Evolutionary conservation across 805 yeast species (phyloP), one percentile per base, ranked within the genome.

Genomic region (Barnettozyma sp.): DNA sequence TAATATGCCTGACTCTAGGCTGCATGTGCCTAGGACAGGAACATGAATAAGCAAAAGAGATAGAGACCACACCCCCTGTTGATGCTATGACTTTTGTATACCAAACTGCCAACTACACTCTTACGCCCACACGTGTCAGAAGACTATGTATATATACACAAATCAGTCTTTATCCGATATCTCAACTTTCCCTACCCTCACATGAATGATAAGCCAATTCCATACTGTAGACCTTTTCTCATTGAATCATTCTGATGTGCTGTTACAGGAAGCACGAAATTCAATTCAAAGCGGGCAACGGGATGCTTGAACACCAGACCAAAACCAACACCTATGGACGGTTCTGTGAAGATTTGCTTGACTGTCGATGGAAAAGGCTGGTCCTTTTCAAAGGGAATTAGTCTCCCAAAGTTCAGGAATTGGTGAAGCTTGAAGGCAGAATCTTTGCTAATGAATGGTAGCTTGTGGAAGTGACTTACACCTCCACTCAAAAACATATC

Each of bases 191-290:
- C 3, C 9, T 20, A 12, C 7, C 31, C 3, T 52, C 58, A 78
- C 60, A 76, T 52, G 49, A 76, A 76, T 20, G 75, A 68, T 35
- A 77, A 46, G 1, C 84, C 84, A 26, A 77, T 64, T 18, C 84
- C 84, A 44, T 74, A 74, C 50, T 77, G 83, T 21, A 82, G 55
- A 0, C 88, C 88, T 42, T 78, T 79, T 46, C 81, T 65, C 10
- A 66, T 50, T 5, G 64, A 56, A 46, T 76, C 84, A 26, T 63
- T 58, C 5, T 59, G 56, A 40, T 72, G 71, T 1, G 71, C 66
- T 7, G 71, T 65, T 18, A 82, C 43, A 1, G 90, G 90, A 28
- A 78, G 49, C 4, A 76, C 70, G 38, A 80, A 70, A 48, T 76
- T 77, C 34, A 82, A 63, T 50, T 81, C 85, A 48, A 82, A 75